These are phyloP conservation scores for Chaetoscypha palmicola DNA, from an alignment of 2,329 filamentous ascomycete species.

Conservation along the genomic window DNA sequence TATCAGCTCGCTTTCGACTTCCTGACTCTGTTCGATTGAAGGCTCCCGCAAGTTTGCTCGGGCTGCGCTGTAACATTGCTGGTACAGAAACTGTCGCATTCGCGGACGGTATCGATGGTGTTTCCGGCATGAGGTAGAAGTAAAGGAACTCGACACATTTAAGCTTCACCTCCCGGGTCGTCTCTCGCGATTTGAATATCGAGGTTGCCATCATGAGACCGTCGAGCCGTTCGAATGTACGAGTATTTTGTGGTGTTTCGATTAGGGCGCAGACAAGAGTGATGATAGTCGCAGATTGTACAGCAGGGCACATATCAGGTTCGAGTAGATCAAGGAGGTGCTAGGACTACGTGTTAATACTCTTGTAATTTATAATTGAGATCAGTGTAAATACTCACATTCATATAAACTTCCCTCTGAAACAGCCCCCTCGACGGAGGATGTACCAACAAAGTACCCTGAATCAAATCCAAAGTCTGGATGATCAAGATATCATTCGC, in stretches of 20 bases:
- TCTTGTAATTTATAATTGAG: neutral
- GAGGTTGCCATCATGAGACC: conserved; percentile 87
- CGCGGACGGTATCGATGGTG: conserved; percentile 48
- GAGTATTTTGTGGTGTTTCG: conserved; percentile 78
- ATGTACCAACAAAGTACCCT: conserved; percentile 81
- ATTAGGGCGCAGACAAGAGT: conserved; percentile 86
- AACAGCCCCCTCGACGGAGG: conserved; percentile 85
- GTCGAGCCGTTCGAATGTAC: conserved; percentile 86
- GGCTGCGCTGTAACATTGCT: conserved; percentile 56
- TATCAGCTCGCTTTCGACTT: conserved; percentile 28
- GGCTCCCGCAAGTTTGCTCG: conserved; percentile 58
- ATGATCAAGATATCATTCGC: conserved; percentile 86
- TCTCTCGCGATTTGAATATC: conserved; percentile 83
- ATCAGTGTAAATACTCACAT: conserved; percentile 44
- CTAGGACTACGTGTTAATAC: conserved; percentile 33
- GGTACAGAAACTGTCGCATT: conserved; percentile 40
- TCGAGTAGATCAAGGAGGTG: conserved; percentile 91
- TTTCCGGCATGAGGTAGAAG: conserved; percentile 97
- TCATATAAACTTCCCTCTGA: conserved; percentile 88
- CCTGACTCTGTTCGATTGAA: conserved; percentile 39
- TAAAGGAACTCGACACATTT: conserved; percentile 97
- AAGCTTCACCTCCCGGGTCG: conserved; percentile 82
- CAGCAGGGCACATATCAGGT: conserved; percentile 81
- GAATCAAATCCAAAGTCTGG: conserved; percentile 78
- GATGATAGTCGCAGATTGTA: conserved; percentile 84